Percentiles rank a stretch among this genome's conserved stretches.
phyloP scores from a whole-genome alignment of 2,329 filamentous ascomycete genomes.

The Fusarium sp. region DNA sequence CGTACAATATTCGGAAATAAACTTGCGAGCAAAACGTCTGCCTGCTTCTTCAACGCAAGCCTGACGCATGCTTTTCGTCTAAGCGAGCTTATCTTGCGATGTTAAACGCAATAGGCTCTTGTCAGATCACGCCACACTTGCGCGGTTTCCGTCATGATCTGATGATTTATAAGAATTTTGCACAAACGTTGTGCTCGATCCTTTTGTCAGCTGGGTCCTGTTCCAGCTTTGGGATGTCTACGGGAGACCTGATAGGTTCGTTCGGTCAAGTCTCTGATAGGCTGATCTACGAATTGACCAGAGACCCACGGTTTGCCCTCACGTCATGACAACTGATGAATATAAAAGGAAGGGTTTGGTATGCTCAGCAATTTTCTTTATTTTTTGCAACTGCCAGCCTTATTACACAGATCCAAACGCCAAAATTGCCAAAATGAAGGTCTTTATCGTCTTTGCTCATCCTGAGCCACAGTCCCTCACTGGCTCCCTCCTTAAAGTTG shows the following conservation, averaged over 20 bases:
- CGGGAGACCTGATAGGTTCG: not conserved
- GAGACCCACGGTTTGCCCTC: not conserved
- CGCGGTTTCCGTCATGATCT: not conserved
- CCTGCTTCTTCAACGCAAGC: not conserved
- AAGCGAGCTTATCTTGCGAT: not conserved
- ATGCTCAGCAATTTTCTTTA: not conserved
- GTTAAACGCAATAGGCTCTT: not conserved
- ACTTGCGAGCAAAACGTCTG: not conserved
- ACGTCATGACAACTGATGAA: not conserved
- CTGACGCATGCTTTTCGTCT: not conserved
- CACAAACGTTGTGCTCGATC: not conserved
- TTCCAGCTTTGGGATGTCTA: not conserved
- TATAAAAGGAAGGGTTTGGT: not conserved
- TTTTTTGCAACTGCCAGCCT: not conserved
- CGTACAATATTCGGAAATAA: not conserved
- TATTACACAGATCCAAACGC: not conserved
- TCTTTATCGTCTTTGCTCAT: constrained; percentile 26
- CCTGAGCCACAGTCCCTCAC: constrained; percentile 24
- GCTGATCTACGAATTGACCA: not conserved
- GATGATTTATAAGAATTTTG: not conserved
- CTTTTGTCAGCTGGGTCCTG: not conserved
- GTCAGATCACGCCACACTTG: not conserved
- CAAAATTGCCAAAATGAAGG: not conserved
- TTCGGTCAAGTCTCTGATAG: not conserved
- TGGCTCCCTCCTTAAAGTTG: constrained; percentile 8